Conservation (phyloP, 805 yeast species). For the Nakazawaea pomicola region DNA sequence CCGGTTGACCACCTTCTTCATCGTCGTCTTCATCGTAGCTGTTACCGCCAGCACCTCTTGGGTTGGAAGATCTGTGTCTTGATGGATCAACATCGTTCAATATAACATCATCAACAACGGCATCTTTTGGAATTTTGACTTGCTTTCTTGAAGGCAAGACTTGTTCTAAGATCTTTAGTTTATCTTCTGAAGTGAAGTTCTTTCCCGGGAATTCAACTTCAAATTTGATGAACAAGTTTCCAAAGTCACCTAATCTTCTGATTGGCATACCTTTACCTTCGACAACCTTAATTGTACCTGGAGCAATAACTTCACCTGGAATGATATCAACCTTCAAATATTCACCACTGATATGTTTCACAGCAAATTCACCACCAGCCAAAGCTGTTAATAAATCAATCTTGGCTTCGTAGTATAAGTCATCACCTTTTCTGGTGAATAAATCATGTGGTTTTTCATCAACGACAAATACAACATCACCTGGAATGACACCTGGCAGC, state of each 20-base stretch:
- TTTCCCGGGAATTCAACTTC: constrained; percentile 81
- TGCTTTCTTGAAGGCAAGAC: constrained; percentile 75
- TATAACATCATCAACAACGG: constrained; percentile 76
- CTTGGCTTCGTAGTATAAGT: constrained; percentile 78
- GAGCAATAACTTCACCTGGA: constrained; percentile 91
- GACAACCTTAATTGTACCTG: constrained; percentile 75
- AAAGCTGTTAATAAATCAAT: constrained; percentile 90
- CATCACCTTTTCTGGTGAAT: constrained; percentile 87
- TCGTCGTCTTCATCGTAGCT: constrained; percentile 52
- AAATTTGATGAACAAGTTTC: constrained; percentile 83
- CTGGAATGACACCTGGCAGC: constrained; percentile 90
- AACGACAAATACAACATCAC: constrained; percentile 90
- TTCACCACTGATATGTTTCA: constrained; percentile 90
- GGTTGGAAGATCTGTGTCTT: constrained; percentile 42
- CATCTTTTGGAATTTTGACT: constrained; percentile 60
- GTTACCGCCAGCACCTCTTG: constrained; percentile 32
- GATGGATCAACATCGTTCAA: constrained; percentile 63
- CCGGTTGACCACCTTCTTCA: constrained; percentile 55
- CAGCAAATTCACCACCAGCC: constrained; percentile 89
- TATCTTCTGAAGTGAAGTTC: constrained; percentile 70
- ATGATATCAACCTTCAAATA: constrained; percentile 75
- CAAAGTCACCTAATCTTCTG: constrained; percentile 79
- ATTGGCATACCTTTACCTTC: constrained; percentile 98
- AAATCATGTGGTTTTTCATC: constrained; percentile 83
- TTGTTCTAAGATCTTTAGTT: constrained; percentile 65